phyloP scores from a whole-genome alignment of 2,329 filamentous ascomycete genomes.

The Aspergillus niger region DNA sequence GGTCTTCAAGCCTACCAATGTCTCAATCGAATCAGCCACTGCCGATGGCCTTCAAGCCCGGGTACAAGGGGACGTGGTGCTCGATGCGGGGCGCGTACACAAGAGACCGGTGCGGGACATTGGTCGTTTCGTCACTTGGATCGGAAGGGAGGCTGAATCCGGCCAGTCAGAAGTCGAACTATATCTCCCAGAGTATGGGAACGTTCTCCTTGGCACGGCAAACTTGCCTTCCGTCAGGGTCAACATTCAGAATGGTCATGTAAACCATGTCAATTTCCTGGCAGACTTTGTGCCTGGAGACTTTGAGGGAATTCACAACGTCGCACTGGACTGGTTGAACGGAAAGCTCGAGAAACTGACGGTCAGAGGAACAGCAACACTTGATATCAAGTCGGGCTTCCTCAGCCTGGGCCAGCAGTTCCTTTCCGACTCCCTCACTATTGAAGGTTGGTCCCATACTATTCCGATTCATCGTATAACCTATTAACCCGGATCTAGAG shows the following conservation, averaged over 20 bases:
- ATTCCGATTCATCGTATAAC: constrained; percentile 40
- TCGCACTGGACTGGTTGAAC: constrained; percentile 87
- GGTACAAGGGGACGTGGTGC: constrained; percentile 76
- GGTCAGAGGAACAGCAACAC: constrained; percentile 70
- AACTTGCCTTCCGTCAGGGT: constrained; percentile 73
- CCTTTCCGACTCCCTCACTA: constrained; percentile 71
- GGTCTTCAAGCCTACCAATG: constrained; percentile 76
- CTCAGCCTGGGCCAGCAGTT: constrained; percentile 75
- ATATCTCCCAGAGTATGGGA: constrained; percentile 78
- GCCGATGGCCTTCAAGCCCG: constrained; percentile 74
- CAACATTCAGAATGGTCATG: constrained; percentile 74
- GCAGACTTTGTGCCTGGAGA: constrained; percentile 75
- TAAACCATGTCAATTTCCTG: constrained; percentile 76
- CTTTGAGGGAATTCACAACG: constrained; percentile 71
- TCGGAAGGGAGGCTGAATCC: constrained; percentile 74
- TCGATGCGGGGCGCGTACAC: constrained; percentile 76
- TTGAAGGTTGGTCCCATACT: constrained; percentile 75
- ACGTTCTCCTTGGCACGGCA: constrained; percentile 76
- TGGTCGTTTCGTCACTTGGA: constrained; percentile 76
- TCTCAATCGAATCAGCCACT: constrained; percentile 86
- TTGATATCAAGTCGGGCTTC: constrained; percentile 77
- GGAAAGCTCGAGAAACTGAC: constrained; percentile 72
- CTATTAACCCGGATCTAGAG: constrained; percentile 43
- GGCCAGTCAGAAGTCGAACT: constrained; percentile 72
- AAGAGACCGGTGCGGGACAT: constrained; percentile 72